Base-by-base conservation (phyloP, 345 rosid genomes). In the Luvunga scandens region DNA sequence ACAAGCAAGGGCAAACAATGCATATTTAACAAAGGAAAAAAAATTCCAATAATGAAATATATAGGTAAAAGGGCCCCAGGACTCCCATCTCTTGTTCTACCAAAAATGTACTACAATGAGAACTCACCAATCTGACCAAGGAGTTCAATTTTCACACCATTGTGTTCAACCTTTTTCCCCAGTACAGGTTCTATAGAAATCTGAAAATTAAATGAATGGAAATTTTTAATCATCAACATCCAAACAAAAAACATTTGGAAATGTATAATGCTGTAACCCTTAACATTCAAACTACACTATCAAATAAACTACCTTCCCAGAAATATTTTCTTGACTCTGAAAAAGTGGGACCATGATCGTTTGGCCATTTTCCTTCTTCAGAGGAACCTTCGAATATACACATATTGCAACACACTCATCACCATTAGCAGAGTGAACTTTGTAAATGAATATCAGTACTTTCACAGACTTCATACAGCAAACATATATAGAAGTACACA, bases 301-400 rank as follows among this genome's bases (percentile, higher is more conserved):
- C 45, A 33, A 38, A 55, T 28, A 75, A 76, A 69, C 25, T 87
- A 96, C 98, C 97, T 90, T 92, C 28, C 98, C 99, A 70, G 88
- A 74, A 73, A 96, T 90, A 85, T 90, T 96, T 91, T 94, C 99
- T 89, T 94, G 98, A 83, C 97, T 94, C 77, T 91, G 95, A 77
- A 94, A 94, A 72, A 96, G 92, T 27, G 98, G 95, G 45, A 90
- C 87, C 91, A 86, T 87, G 71, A 85, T 85, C 2, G 87, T 90
- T 82, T 96, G 98, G 55, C 99, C 98, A 85, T 90, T 92, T 85
- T 94, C 98, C 90, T 91, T 96, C 92, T 96, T 96, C 82, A 87
- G 27, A 3, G 98, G 95, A 64, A 96, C 97, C 99, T 94, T 77
- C 2, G 16, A 27, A 80, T 77, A 71, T 62, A 75, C 22, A 21